phyloP scores from a whole-genome alignment of 371 early-diverging fungal genomes.

The Mortierella sp. region DNA sequence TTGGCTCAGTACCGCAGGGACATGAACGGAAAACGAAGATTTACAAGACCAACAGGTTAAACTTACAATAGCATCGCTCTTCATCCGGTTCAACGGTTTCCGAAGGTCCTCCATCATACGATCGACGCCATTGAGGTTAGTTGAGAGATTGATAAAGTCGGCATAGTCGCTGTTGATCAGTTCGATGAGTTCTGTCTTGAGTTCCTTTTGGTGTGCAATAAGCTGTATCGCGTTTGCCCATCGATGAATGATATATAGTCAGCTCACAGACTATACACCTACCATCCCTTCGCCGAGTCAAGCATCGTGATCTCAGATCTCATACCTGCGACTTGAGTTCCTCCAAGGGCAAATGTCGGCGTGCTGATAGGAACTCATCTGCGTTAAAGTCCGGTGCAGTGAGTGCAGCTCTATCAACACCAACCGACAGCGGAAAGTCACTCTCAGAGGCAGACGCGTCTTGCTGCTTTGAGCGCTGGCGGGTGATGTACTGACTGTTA shows the following conservation, averaged over 20 bases:
- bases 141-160: slow-evolving; percentile 83
- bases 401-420: slow-evolving; percentile 65
- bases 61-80: slow-evolving; percentile 67
- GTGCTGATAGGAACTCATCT: slow-evolving; percentile 70
- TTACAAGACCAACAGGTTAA: not conserved
- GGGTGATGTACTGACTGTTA: slow-evolving; percentile 8
- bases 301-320: not conserved
- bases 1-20: not conserved
- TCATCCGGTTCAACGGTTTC: slow-evolving; percentile 68
- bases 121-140: slow-evolving; percentile 83
- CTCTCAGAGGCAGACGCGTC: slow-evolving; percentile 13
- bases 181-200: slow-evolving; percentile 82
- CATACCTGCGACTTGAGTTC: slow-evolving; percentile 69
- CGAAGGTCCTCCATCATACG: slow-evolving; percentile 70
- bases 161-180: slow-evolving; percentile 86
- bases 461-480: slow-evolving; percentile 12
- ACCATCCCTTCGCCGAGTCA: not conserved
- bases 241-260: too few relatives aligned
- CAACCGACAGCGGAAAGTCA: slow-evolving; percentile 47
- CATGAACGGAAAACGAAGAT: not conserved
- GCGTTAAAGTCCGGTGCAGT: slow-evolving; percentile 64
- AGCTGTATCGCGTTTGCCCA: too few relatives aligned
- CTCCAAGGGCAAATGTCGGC: slow-evolving; percentile 75
- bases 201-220: slow-evolving; percentile 63
- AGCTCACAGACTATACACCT: too few relatives aligned